Evolutionary conservation across 345 rosid genomes (phyloP).

Genomic region (Passiflora organensis): DNA sequence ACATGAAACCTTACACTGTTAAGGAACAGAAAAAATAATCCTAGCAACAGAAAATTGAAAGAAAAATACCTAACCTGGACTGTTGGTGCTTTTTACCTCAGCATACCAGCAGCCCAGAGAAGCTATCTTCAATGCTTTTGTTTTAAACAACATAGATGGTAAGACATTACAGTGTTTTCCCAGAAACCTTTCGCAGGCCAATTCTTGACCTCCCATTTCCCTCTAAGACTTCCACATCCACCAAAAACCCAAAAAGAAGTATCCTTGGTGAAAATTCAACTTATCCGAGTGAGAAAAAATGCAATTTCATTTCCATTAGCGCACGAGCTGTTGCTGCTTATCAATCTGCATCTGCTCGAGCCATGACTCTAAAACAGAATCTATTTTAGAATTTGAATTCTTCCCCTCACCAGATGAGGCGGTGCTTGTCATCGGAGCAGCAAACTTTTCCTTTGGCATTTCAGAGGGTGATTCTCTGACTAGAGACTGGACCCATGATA

Average conservation of each 20-base stretch:
- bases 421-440: conserved; percentile 22
- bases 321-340: conserved; percentile 34
- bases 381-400: conserved; percentile 31
- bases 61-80: background rate
- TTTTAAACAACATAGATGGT: background rate
- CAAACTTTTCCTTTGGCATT: conserved; percentile 25
- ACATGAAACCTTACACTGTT: background rate
- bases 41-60: background rate
- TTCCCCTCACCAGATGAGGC: conserved; percentile 30
- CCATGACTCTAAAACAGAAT: conserved; percentile 46
- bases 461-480: conserved; percentile 50
- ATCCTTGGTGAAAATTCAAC: background rate
- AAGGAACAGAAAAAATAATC: background rate
- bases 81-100: background rate
- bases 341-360: conserved; percentile 83
- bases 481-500: conserved; percentile 44
- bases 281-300: background rate
- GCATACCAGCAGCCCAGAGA: conserved; percentile 7
- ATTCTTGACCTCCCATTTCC: background rate
- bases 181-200: background rate
- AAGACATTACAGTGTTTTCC: background rate
- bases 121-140: conserved; percentile 1
- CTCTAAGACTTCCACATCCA: background rate
- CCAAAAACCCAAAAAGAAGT: conserved; percentile 9
- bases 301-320: conserved; percentile 14